Percentiles rank a stretch among this genome's conserved stretches.
These are phyloP conservation scores for Populus tomentosa DNA, from an alignment of 441 rosid species.

Conservation along the genomic window DNA sequence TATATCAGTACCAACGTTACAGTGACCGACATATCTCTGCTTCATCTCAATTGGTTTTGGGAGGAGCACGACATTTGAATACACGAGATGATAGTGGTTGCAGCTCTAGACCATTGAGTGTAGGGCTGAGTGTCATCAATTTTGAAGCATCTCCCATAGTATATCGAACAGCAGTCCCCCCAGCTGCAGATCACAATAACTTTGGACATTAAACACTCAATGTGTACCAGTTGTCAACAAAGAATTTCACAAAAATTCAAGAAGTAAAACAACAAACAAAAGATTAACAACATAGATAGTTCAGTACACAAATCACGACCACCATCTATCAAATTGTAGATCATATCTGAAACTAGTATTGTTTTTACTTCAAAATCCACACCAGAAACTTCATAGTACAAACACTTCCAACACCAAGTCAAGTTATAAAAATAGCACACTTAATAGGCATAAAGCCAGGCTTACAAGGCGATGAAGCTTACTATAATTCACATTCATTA, in stretches of 20 bases:
- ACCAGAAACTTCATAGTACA: neutral
- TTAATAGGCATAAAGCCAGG: neutral
- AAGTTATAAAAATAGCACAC: neutral
- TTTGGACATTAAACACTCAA: neutral
- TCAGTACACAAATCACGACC: neutral
- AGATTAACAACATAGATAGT: neutral
- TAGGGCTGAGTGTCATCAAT: conserved; percentile 46
- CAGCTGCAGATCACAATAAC: conserved; percentile 33
- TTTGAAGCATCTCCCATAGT: conserved; percentile 63
- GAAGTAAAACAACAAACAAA: neutral
- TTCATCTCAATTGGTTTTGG: conserved; percentile 68
- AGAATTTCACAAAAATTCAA: neutral
- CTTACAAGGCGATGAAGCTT: conserved; percentile 19
- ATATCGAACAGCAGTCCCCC: conserved; percentile 50
- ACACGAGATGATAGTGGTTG: conserved; percentile 31
- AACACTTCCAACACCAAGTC: neutral
- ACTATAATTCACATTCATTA: conserved; percentile 76
- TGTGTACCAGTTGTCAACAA: neutral
- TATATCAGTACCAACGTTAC: conserved; percentile 92
- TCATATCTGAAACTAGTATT: neutral
- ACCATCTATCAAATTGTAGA: neutral
- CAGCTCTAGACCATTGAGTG: conserved; percentile 46
- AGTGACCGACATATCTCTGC: conserved; percentile 81
- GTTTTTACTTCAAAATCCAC: neutral
- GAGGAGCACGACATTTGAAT: conserved; percentile 24